Conservation (phyloP, 257 asterid species). For the Solanum ossicruentum region DNA sequence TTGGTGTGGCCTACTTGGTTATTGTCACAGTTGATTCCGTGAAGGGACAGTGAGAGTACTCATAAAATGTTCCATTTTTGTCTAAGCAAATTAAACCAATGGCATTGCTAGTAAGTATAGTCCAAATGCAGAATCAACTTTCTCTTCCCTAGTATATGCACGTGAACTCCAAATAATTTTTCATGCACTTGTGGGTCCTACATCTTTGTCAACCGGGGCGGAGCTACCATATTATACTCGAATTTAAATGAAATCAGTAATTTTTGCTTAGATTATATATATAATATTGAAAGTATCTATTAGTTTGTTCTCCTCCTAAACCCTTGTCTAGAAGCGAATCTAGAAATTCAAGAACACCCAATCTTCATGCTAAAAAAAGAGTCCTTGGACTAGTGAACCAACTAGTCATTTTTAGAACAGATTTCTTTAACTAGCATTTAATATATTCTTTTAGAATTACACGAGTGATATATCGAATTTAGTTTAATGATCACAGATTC, state of each 20-base stretch:
- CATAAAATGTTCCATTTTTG: slow-evolving; percentile 23
- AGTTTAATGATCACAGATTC: no score
- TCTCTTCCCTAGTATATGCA: slow-evolving; percentile 22
- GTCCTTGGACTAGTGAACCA: no score
- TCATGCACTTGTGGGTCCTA: slow-evolving; percentile 88
- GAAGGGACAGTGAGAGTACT: slow-evolving; percentile 7
- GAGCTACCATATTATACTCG: not conserved
- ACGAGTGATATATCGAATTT: no score
- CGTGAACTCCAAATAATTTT: slow-evolving; percentile 91
- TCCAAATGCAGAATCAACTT: not conserved
- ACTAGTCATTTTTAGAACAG: no score
- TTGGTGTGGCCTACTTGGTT: not conserved
- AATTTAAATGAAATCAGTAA: not conserved
- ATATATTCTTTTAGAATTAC: no score
- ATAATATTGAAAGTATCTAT: not conserved
- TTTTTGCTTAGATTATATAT: not conserved
- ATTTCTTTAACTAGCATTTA: no score
- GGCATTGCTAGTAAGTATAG: not conserved
- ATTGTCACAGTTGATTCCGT: slow-evolving; percentile 54
- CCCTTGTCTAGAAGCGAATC: not conserved
- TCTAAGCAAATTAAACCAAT: slow-evolving; percentile 3
- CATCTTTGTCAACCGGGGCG: slow-evolving; percentile 21
- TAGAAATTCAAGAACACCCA: no score
- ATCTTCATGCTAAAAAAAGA: no score
- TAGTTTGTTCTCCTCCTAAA: not conserved